Evolutionary conservation across 208 protist species (phyloP).

Genomic region (Entamoeba nuttalli): DNA sequence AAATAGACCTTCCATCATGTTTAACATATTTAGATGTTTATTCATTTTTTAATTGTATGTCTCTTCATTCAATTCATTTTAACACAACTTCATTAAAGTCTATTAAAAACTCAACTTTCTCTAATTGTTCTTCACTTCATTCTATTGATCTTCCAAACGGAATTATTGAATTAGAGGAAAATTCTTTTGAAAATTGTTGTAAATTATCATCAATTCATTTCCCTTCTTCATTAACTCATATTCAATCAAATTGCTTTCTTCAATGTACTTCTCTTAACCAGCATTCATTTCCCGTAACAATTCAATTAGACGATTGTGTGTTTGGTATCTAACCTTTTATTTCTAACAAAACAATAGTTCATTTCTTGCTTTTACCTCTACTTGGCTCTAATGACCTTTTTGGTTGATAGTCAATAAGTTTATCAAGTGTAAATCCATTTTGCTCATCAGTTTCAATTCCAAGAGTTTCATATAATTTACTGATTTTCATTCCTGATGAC

Average conservation of each 20-base stretch:
- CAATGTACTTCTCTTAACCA: too few relatives aligned
- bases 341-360: too few relatives aligned
- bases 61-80: background rate
- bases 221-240: too few relatives aligned
- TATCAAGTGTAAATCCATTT: background rate
- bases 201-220: background rate
- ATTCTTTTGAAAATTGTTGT: background rate
- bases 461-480: background rate
- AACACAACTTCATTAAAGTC: background rate
- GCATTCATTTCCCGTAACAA: too few relatives aligned
- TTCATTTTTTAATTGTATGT: background rate
- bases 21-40: background rate
- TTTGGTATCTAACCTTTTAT: too few relatives aligned
- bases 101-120: background rate
- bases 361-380: too few relatives aligned
- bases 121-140: background rate
- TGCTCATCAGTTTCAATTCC: background rate
- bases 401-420: background rate
- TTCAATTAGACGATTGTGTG: too few relatives aligned
- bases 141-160: background rate
- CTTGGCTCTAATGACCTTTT: too few relatives aligned
- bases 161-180: background rate
- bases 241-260: too few relatives aligned
- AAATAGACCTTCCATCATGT: background rate
- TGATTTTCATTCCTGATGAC: background rate